These are phyloP conservation scores for Podospora conica DNA, from an alignment of 495 filamentous ascomycete genomes.

Conservation along the genomic window DNA sequence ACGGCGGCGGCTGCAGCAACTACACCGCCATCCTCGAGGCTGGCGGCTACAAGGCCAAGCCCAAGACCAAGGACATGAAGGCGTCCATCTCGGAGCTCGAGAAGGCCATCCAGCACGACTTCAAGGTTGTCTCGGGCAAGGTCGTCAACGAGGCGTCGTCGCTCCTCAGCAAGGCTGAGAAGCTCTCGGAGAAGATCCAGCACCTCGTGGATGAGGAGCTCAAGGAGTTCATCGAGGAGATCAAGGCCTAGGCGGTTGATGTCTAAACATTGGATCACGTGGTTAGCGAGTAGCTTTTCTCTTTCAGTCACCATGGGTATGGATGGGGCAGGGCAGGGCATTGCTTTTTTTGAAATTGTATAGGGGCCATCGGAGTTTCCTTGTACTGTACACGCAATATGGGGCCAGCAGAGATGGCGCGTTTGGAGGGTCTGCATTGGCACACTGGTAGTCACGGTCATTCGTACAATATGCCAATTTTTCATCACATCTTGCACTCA, in stretches of 20 bases:
- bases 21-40: constrained; percentile 74
- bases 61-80: constrained; percentile 23
- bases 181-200: constrained; percentile 49
- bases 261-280: neutral
- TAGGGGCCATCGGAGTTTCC: constrained; percentile 27
- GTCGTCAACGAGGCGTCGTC: constrained; percentile 43
- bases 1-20: constrained; percentile 92
- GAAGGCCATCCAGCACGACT: constrained; percentile 54
- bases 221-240: constrained; percentile 59
- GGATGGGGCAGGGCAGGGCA: constrained; percentile 17
- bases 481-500: neutral
- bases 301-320: constrained; percentile 15
- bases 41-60: constrained; percentile 51
- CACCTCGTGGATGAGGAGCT: constrained; percentile 58
- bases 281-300: constrained; percentile 13
- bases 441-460: constrained; percentile 11
- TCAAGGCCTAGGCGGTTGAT: constrained; percentile 34
- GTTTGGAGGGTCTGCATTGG: constrained; percentile 22
- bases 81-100: constrained; percentile 47
- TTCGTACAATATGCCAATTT: constrained; percentile 13
- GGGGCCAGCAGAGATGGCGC: constrained; percentile 16
- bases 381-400: constrained; percentile 38
- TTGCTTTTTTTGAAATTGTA: constrained; percentile 19
- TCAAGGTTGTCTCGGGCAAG: constrained; percentile 49
- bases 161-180: constrained; percentile 42